Evolutionary conservation across 345 rosid genomes (phyloP).

Genomic region (Moringa oleifera): DNA sequence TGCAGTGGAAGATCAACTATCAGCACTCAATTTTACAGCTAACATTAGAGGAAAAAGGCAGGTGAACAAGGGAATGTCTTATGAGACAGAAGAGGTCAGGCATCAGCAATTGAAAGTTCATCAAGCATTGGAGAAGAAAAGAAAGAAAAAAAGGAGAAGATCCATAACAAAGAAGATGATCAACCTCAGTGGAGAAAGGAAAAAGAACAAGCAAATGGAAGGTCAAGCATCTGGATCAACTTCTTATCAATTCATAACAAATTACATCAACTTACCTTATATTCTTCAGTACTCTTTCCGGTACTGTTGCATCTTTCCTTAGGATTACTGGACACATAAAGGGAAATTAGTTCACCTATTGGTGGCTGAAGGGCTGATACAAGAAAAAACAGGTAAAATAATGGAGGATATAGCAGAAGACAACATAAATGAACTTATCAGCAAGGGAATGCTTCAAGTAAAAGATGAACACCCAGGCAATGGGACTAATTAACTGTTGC

Average conservation of each 20-base stretch:
- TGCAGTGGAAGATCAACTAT: background rate
- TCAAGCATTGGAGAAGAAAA: background rate
- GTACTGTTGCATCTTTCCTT: conserved; percentile 35
- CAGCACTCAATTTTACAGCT: background rate
- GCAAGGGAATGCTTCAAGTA: conserved; percentile 29
- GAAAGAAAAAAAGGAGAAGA: conserved; percentile 2
- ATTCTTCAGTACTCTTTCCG: conserved; percentile 26
- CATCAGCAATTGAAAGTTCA: background rate
- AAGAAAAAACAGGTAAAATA: conserved; percentile 20
- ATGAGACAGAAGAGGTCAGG: conserved; percentile 2
- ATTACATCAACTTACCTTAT: conserved; percentile 24
- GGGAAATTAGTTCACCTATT: conserved; percentile 27
- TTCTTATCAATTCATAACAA: conserved; percentile 14
- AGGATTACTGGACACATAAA: conserved; percentile 22
- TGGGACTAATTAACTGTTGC: conserved; percentile 10
- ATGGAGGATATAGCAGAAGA: conserved; percentile 31
- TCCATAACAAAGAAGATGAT: background rate
- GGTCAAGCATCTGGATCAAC: conserved; percentile 19
- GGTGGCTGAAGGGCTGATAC: conserved; percentile 32
- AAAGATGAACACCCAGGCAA: conserved; percentile 5
- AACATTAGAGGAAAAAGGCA: background rate
- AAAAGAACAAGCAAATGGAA: conserved; percentile 1
- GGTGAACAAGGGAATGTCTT: background rate
- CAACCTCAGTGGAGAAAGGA: conserved; percentile 6
- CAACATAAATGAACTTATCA: conserved; percentile 24